Evolutionary conservation across 805 yeast species (phyloP), one percentile per base, ranked within the genome.

Genomic region (Isabelozyma pseudorhagii): DNA sequence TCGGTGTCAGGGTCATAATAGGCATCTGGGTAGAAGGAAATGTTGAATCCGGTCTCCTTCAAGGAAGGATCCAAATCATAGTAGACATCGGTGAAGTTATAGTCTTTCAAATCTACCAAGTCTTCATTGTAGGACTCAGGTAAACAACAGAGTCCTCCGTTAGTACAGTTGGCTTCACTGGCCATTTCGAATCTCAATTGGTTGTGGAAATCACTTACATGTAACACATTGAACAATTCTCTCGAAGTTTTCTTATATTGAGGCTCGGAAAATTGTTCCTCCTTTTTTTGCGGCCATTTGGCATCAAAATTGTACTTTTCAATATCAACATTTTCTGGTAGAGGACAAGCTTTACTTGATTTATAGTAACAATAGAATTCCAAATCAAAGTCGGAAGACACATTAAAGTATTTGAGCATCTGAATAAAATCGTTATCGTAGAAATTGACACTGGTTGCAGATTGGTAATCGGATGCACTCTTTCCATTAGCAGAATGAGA

Each of bases 121-220:
- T 62, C 64, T 8, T 47, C 38, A 56, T 79, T 80, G 43, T 58
- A 61, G 4, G 79, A 71, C 47, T 76, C 79, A 0, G 82, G 77
- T 25, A 82, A 74, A 62, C 92, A 85, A 62, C 92, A 85, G 77
- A 83, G 74, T 63, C 70, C 54, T 14, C 7, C 17, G 52, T 69
- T 50, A 63, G 80, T 64, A 62, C 86, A 81, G 58, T 82, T 81
- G n/a, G 78, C 79, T 61, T 82, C 87, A 4, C 78, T 62, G 31
- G 85, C 86, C 10, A 79, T 66, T 18, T 71, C 62, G 62, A 79
- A 82, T 53, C 80, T 79, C 48, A 79, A 63, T 60, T 84, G 81
- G 44, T 83, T 64, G 63, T 85, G 90, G 64, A 85, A 81, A 60
- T 85, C 91, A 15, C 85, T 77, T 31, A 85, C 57, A 56, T 85